Conservation (phyloP, 495 filamentous ascomycete genomes). For the Acidomyces sp. region DNA sequence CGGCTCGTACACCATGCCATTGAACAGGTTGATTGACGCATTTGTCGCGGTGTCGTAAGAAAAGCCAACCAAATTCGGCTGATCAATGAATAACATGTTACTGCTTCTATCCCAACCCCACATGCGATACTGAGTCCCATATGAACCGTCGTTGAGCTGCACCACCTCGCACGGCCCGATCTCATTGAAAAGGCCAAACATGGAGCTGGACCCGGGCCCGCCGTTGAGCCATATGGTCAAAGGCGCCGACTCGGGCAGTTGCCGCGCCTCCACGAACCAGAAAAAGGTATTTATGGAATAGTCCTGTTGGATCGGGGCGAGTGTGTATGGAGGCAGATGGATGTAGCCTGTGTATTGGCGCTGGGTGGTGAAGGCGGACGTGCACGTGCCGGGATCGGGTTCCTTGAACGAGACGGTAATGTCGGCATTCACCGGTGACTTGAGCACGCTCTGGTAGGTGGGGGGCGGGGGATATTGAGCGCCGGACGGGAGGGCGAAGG, state of each 20-base stretch:
- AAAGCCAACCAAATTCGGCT: conserved; percentile 32
- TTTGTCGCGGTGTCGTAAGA: conserved; percentile 32
- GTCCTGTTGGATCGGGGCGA: conserved; percentile 40
- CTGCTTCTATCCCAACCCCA: conserved; percentile 32
- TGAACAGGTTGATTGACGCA: conserved; percentile 27
- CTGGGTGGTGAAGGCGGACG: conserved; percentile 23
- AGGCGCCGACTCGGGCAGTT: conserved; percentile 30
- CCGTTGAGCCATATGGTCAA: conserved; percentile 52
- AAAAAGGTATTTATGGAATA: conserved; percentile 46
- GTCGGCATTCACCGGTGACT: conserved; percentile 43
- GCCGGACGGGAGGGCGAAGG: not conserved
- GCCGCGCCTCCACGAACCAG: conserved; percentile 36
- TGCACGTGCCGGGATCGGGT: conserved; percentile 35
- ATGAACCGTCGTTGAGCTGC: conserved; percentile 25
- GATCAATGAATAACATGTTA: conserved; percentile 33
- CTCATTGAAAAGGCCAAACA: conserved; percentile 33
- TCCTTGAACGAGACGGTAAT: conserved; percentile 50
- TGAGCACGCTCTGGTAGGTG: conserved; percentile 36
- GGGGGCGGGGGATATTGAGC: conserved; percentile 21
- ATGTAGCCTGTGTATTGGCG: conserved; percentile 33
- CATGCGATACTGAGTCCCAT: conserved; percentile 26
- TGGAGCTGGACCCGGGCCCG: conserved; percentile 37
- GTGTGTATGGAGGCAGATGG: conserved; percentile 37
- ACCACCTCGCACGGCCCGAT: conserved; percentile 32
- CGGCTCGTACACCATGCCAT: conserved; percentile 16